These are phyloP conservation scores for Coleophoma crateriformis DNA, from an alignment of 2,329 filamentous ascomycete species.

Conservation along the genomic window DNA sequence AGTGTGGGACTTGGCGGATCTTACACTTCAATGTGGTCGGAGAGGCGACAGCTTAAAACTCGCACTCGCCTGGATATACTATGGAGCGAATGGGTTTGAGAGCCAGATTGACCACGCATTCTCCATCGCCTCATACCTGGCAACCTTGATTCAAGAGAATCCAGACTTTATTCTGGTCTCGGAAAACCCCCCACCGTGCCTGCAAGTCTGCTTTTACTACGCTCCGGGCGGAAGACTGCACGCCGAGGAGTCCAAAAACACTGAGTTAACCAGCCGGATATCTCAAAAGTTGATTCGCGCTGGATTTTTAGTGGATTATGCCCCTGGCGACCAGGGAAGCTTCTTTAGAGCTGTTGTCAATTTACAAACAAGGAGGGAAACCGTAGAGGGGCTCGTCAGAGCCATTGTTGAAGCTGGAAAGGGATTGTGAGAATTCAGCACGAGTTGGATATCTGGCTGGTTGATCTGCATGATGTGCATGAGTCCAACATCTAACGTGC, in stretches of 20 bases:
- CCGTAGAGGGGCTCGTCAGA: slow-evolving; percentile 55
- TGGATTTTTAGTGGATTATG: slow-evolving; percentile 63
- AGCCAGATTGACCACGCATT: slow-evolving; percentile 68
- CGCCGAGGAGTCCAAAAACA: slow-evolving; percentile 38
- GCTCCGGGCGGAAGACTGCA: slow-evolving; percentile 50
- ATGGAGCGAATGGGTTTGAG: slow-evolving; percentile 71
- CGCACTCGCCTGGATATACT: slow-evolving; percentile 84
- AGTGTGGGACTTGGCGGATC: slow-evolving; percentile 83
- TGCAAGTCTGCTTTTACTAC: slow-evolving; percentile 95
- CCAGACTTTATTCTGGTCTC: slow-evolving; percentile 67
- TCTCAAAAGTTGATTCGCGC: slow-evolving; percentile 45
- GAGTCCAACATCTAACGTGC: no score
- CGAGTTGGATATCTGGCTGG: no score
- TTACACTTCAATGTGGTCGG: slow-evolving; percentile 90
- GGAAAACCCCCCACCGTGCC: slow-evolving; percentile 72
- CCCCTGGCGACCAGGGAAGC: slow-evolving; percentile 47
- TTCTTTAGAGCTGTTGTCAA: slow-evolving; percentile 69
- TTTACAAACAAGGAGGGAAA: slow-evolving; percentile 51
- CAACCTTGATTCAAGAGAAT: slow-evolving; percentile 46
- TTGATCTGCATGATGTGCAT: no score
- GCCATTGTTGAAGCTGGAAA: slow-evolving; percentile 40
- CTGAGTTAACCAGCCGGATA: slow-evolving; percentile 48
- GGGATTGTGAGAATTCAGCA: neutral
- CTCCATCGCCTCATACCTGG: slow-evolving; percentile 63
- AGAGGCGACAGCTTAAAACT: slow-evolving; percentile 82